A percentile compares a stretch with the other conserved stretches of the same genome.
These are phyloP conservation scores for Fusarium oligoseptatum DNA, from an alignment of 2,329 filamentous ascomycete species.

Conservation along the genomic window DNA sequence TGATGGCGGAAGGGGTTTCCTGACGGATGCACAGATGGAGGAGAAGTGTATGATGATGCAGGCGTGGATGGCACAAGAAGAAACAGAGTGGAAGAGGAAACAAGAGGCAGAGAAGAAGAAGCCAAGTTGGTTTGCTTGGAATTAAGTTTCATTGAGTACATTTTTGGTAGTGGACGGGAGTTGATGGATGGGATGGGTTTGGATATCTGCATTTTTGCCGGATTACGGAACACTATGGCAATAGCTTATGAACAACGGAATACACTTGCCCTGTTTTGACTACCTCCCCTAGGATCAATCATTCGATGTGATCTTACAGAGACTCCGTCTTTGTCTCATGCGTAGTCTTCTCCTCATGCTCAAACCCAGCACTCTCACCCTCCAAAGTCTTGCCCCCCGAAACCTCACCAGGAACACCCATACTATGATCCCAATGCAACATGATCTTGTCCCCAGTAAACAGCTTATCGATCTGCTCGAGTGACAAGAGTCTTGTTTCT, in stretches of 20 bases:
- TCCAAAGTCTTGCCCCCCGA: conserved; percentile 31
- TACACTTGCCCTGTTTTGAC: neutral
- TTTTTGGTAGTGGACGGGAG: neutral
- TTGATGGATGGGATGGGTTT: neutral
- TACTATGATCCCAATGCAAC: conserved; percentile 50
- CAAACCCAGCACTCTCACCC: conserved; percentile 27
- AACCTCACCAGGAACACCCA: conserved; percentile 49
- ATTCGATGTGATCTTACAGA: neutral
- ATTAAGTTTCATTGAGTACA: neutral
- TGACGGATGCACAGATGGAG: conserved; percentile 55
- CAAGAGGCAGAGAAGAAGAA: conserved; percentile 43
- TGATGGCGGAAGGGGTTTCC: conserved; percentile 57
- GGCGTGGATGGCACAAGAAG: conserved; percentile 48
- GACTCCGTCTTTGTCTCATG: conserved; percentile 23
- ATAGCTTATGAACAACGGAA: neutral
- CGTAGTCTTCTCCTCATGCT: conserved; percentile 40
- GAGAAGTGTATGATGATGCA: conserved; percentile 51
- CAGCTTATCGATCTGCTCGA: conserved; percentile 63
- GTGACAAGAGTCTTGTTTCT: conserved; percentile 61
- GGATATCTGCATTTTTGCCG: neutral
- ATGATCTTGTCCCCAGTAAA: conserved; percentile 51
- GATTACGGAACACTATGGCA: neutral
- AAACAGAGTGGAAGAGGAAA: conserved; percentile 44
- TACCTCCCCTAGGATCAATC: neutral
- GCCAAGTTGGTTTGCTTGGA: conserved; percentile 39